Evolutionary conservation across 116 monocot species (phyloP).

Genomic region (Phalaenopsis hybrid): DNA sequence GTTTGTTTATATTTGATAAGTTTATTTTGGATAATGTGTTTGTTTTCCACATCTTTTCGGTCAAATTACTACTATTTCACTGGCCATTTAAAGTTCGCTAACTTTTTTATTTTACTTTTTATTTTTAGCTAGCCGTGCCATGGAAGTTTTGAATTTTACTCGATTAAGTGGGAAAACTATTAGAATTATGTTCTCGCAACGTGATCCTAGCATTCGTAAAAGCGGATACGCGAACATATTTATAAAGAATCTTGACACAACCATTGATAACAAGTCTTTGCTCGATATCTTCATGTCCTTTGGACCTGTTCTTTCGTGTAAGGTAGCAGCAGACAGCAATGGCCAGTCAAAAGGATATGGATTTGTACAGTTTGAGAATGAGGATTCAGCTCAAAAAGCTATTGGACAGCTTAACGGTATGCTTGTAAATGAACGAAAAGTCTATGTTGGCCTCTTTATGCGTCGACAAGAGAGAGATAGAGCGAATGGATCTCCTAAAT

Average conservation of each 20-base stretch:
- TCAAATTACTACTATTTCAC: not conserved
- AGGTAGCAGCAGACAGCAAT: conserved; percentile 40
- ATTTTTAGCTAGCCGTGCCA: conserved; percentile 33
- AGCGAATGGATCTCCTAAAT: conserved; percentile 26
- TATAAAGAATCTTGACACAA: conserved; percentile 48
- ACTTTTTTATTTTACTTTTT: not conserved
- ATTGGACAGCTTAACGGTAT: conserved; percentile 50
- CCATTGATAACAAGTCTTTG: conserved; percentile 48
- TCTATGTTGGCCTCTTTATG: conserved; percentile 50
- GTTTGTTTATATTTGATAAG: not conserved
- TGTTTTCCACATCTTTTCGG: not conserved
- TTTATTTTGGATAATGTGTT: not conserved
- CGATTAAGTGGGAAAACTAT: conserved; percentile 46
- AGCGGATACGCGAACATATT: conserved; percentile 57
- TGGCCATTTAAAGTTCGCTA: not conserved
- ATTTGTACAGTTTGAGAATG: conserved; percentile 57
- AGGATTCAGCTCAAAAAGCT: conserved; percentile 41
- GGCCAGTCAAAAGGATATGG: conserved; percentile 63
- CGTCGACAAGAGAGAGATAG: conserved; percentile 29
- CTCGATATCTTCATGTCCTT: conserved; percentile 42
- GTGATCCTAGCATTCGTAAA: conserved; percentile 50
- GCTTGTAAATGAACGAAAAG: conserved; percentile 45
- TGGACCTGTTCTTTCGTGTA: conserved; percentile 57
- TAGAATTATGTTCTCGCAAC: conserved; percentile 49
- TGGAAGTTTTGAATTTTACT: conserved; percentile 46